Conservation (phyloP, 805 yeast species). For the Candida silvicultrix region DNA sequence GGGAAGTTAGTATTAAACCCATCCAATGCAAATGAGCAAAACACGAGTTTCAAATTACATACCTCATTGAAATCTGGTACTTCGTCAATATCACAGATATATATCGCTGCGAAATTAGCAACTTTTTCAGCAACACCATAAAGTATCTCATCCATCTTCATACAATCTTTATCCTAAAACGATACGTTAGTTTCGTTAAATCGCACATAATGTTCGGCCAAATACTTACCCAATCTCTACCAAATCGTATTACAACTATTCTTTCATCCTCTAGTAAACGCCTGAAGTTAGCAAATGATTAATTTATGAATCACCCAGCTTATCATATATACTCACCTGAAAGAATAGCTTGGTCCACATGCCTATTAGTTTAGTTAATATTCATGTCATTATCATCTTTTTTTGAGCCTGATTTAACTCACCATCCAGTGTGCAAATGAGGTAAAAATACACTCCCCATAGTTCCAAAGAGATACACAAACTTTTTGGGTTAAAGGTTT, state of each 20-base stretch:
- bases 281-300: too few relatives aligned
- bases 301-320: background rate
- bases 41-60: too few relatives aligned
- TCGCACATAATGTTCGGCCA: too few relatives aligned
- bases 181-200: too few relatives aligned
- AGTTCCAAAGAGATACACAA: too few relatives aligned
- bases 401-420: background rate
- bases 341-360: constrained; percentile 94
- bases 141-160: constrained; percentile 85
- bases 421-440: constrained; percentile 3
- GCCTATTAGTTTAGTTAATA: constrained; percentile 35
- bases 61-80: constrained; percentile 82
- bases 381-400: background rate
- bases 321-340: constrained; percentile 27
- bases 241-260: constrained; percentile 83
- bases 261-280: constrained; percentile 77
- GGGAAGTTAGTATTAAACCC: background rate
- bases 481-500: too few relatives aligned
- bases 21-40: too few relatives aligned
- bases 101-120: constrained; percentile 80
- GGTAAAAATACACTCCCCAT: constrained; percentile 4
- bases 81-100: constrained; percentile 80
- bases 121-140: constrained; percentile 77
- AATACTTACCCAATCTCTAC: constrained; percentile 46
- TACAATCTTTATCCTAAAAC: constrained; percentile 55